These are phyloP conservation scores for Fomitopsis pinicola DNA, from an alignment of 1,284 basidiomycete genomes.

Conservation along the genomic window DNA sequence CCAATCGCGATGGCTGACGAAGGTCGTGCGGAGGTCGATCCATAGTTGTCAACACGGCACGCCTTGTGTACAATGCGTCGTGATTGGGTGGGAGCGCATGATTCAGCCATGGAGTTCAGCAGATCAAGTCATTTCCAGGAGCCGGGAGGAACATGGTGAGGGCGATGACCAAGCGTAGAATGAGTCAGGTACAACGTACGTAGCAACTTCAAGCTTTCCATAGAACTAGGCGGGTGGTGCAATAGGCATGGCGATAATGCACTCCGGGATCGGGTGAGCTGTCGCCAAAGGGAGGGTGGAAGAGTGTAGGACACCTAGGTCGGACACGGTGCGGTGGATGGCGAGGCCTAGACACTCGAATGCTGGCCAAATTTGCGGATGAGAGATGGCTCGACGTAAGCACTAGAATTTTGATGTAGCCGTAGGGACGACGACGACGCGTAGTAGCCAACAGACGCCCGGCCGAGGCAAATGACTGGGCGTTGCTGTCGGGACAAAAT, in stretches of 20 bases:
- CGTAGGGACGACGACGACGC: neutral
- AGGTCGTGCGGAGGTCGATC: neutral
- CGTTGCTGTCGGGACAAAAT: neutral
- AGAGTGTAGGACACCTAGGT: neutral
- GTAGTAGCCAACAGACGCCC: neutral
- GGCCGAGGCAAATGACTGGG: neutral
- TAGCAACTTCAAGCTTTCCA: neutral
- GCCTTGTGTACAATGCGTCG: conserved; percentile 3
- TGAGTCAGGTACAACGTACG: neutral
- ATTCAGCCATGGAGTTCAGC: neutral
- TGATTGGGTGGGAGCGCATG: neutral
- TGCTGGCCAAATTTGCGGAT: neutral
- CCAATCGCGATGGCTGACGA: neutral
- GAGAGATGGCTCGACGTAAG: neutral
- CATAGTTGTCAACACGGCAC: neutral
- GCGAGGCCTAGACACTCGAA: neutral
- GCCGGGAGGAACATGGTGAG: neutral
- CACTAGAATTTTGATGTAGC: no score
- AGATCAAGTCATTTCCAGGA: neutral
- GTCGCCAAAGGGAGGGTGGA: neutral
- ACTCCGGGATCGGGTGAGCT: neutral
- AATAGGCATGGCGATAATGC: neutral
- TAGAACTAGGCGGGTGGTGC: neutral
- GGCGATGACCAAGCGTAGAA: neutral
- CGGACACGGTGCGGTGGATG: neutral